Conservation (phyloP, 805 yeast genomes). For the Scheffersomyces coipomensis region DNA sequence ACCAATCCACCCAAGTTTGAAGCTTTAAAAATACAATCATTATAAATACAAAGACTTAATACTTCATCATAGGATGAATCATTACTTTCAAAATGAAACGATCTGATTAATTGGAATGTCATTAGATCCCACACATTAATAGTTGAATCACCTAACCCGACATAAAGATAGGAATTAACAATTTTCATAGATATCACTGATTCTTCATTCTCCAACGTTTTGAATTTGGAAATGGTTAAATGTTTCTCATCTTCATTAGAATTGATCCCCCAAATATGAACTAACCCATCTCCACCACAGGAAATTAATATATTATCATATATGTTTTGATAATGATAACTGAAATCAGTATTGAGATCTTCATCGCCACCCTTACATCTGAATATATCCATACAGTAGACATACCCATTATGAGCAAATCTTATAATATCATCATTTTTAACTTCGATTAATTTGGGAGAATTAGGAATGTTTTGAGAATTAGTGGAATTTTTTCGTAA, state of each 20-base stretch:
- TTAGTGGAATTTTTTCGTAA: constrained; percentile 13
- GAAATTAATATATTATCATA: constrained; percentile 23
- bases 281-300: constrained; percentile 90
- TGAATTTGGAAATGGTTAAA: constrained; percentile 14
- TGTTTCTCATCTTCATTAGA: constrained; percentile 6
- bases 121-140: constrained; percentile 86
- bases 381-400: constrained; percentile 61
- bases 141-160: constrained; percentile 74
- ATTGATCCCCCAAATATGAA: constrained; percentile 72
- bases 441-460: constrained; percentile 53
- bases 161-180: constrained; percentile 69
- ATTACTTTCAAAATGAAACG: constrained; percentile 27
- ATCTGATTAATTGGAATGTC: constrained; percentile 66
- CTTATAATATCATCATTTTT: constrained; percentile 63
- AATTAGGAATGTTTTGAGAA: constrained; percentile 1
- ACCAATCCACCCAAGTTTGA: constrained; percentile 45
- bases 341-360: constrained; percentile 16
- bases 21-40: constrained; percentile 63
- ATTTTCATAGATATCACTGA: constrained; percentile 70
- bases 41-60: constrained; percentile 55
- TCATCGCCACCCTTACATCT: constrained; percentile 3
- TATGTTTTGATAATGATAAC: constrained; percentile 12
- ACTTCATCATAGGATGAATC: constrained; percentile 30
- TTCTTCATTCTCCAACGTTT: constrained; percentile 59
- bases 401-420: constrained; percentile 91